Base-by-base conservation (phyloP, 495 filamentous ascomycete genomes). In the Neurospora sp. region DNA sequence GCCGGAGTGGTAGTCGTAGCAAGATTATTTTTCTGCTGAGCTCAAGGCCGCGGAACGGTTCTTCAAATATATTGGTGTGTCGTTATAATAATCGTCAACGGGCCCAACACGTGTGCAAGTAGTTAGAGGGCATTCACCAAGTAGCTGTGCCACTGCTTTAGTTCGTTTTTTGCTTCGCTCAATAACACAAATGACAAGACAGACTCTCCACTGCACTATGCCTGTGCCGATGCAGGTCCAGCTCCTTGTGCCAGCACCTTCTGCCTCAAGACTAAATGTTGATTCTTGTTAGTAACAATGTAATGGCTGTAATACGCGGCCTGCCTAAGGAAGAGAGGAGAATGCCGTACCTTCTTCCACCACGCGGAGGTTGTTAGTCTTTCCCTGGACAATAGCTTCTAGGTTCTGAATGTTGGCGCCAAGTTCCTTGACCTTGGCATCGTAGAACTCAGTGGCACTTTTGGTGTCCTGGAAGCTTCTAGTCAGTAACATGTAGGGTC, bases 381-480 rank as follows among this genome's bases (percentile, higher is more conserved):
- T 99, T 45, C 86, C 88, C 78, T 92, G 88, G 45, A 98, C 88
- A 71, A 98, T 93, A 77, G 87, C 88, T 83, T 98, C 96, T 70
- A 99, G 82, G 72, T 94, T 94, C 74, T 89, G 89, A 75, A 99
- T 84, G 79, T 94, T 98, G 72, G 82, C 81, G 31, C 88, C 89
- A 68, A 99, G 76, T 48, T 92, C 91, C 76, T 93, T 91, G 8
- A 97, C 87, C 82, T 98, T 99, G 31, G 82, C 84, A 20, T 91
- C 86, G 79, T 99, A 99, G 77, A 98, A 99, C 68, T 90, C 88
- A 40, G 86, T 86, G 1, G 96, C 96, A 73, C 92, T 92, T 68
- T 87, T 87, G 5, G 90, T 86, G 17, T 88, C 90, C 90, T 87
- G 70, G 39, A 48, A 3, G 20, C 17, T 41, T 65, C 41, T 20